A percentile compares a stretch with the other conserved stretches of the same genome.
Conservation (phyloP, 176 grass and related monocot species). For the Aegilops longissima region DNA sequence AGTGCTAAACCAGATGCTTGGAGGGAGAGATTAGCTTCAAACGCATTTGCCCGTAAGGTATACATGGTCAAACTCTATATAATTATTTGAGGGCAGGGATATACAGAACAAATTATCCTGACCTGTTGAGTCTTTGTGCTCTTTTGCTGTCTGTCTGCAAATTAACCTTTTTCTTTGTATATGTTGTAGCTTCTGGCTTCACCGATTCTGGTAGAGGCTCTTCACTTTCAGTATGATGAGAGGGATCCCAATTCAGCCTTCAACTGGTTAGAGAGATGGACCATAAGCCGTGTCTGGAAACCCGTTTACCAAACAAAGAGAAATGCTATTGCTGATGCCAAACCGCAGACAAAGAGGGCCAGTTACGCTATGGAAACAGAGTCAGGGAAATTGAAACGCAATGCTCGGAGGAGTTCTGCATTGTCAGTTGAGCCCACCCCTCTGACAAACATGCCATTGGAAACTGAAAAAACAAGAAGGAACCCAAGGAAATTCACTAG, state of each 20-base stretch:
- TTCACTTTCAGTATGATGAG: constrained; percentile 80
- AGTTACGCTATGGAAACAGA: constrained; percentile 84
- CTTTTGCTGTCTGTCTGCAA: constrained; percentile 12
- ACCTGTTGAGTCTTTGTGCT: background rate
- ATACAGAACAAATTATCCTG: background rate
- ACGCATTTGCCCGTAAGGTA: constrained; percentile 70
- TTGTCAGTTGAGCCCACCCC: constrained; percentile 31
- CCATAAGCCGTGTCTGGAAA: constrained; percentile 55
- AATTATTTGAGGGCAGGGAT: constrained; percentile 2
- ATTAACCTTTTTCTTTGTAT: background rate
- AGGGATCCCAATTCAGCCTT: constrained; percentile 82
- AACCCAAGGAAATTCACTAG: constrained; percentile 54
- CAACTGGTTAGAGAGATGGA: constrained; percentile 92
- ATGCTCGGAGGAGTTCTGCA: constrained; percentile 51
- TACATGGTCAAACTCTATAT: background rate
- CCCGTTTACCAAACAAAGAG: constrained; percentile 58
- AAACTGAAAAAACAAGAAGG: constrained; percentile 66
- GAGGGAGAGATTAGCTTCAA: constrained; percentile 66
- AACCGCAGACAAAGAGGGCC: constrained; percentile 47
- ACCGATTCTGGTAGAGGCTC: constrained; percentile 51
- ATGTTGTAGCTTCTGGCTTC: constrained; percentile 67
- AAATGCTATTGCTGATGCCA: constrained; percentile 49
- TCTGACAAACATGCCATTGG: constrained; percentile 43
- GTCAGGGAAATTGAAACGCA: constrained; percentile 82
- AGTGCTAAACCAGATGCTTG: constrained; percentile 46